Base-by-base conservation (phyloP, 495 filamentous ascomycete genomes). In the Sporormia fimetaria region DNA sequence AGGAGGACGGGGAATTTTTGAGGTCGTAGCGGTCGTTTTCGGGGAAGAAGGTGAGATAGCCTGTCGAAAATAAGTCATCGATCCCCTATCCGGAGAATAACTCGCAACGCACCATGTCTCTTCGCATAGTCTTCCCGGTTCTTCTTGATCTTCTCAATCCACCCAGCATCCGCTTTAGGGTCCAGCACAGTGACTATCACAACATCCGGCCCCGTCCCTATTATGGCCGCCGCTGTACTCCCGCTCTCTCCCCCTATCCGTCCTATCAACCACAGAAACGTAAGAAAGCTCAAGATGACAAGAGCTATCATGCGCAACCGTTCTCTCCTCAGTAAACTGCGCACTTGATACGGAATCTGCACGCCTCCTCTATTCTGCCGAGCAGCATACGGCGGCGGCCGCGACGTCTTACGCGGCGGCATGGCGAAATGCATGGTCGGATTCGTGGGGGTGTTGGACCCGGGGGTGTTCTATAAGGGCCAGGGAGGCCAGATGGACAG, bases 111-210 rank as follows among this genome's bases (percentile, higher is more conserved):
- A 94, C 88, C 92, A 65, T 96, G 88, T 55, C 75, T 78, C 40
- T 72, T 66, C 2, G 92, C 92, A 62, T 96, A 99, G 50, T 83
- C 73, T 52, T 77, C 65, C 55, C 92, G 67, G 58, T 99, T 96
- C 55, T 82, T 71, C 54, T 75, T 74, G 24, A 96, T 75, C 52
- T 71, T 76, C 23, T 78, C 67, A 21, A 77, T 61, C 52, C 87
- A 86, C 32, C 63, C 65, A 33, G 72, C 60, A 49, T 73, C 75
- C 24, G 67, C 68, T 21, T 62, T 64, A 22, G 66, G 66, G 58
- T 96, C 83, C 29, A 96, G 61, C 21, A 85, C 68, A 4, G 93
- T 93, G 32, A 99, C 85, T 32, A 99, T 66, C 17, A 99, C 92
- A 21, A 83, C 78, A 7, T 75, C 68, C 36, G 82, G 81, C 33